These are phyloP conservation scores for Sugiyamaella sp. DNA, from an alignment of 1,139 yeast genomes.

Conservation along the genomic window DNA sequence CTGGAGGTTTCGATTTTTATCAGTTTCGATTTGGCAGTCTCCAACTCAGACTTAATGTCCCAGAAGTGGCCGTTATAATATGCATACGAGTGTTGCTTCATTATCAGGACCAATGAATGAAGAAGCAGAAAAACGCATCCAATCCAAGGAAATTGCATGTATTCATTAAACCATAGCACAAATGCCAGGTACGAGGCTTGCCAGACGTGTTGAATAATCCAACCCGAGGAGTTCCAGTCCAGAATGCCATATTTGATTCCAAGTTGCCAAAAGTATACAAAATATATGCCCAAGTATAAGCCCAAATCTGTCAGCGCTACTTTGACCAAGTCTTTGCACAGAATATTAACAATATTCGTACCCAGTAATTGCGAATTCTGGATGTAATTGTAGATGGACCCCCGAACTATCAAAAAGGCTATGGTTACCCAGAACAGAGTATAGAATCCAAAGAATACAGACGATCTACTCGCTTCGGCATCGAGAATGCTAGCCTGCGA, in stretches of 20 bases:
- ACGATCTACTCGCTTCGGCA: conserved; percentile 33
- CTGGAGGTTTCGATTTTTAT: background rate
- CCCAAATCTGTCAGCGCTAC: conserved; percentile 69
- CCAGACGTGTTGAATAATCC: conserved; percentile 59
- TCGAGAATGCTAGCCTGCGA: conserved; percentile 34
- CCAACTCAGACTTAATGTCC: conserved; percentile 61
- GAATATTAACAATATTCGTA: conserved; percentile 54
- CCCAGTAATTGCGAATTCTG: conserved; percentile 43
- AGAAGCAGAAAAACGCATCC: conserved; percentile 79
- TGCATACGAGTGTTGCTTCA: conserved; percentile 93
- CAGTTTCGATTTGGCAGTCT: conserved; percentile 45
- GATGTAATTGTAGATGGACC: conserved; percentile 38
- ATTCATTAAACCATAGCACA: conserved; percentile 57
- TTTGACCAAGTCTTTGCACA: conserved; percentile 58
- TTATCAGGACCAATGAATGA: conserved; percentile 81
- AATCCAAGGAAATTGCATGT: conserved; percentile 72
- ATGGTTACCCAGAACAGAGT: conserved; percentile 44
- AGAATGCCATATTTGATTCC: conserved; percentile 49
- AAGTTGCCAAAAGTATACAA: conserved; percentile 58
- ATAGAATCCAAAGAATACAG: conserved; percentile 44
- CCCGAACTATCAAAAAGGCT: conserved; percentile 37
- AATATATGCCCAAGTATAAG: conserved; percentile 68
- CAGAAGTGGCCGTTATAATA: conserved; percentile 89
- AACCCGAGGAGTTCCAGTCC: conserved; percentile 64
- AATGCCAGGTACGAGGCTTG: conserved; percentile 54